phyloP scores from a whole-genome alignment of 2,329 filamentous ascomycete genomes.

The Penicillium brasilianum region DNA sequence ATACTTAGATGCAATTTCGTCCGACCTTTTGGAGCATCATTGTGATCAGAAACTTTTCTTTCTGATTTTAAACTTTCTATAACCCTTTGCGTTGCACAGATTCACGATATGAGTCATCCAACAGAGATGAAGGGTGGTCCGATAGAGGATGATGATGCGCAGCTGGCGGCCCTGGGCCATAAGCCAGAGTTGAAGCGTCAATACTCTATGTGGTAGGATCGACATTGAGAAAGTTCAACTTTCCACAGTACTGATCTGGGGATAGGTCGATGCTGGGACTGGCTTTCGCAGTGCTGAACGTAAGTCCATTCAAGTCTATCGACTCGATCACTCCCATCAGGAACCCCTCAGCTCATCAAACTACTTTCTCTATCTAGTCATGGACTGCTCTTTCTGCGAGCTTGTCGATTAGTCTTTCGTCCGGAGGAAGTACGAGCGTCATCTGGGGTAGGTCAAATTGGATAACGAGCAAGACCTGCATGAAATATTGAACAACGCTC shows the following conservation, averaged over 20 bases:
- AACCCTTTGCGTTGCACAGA: neutral
- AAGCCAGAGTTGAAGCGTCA: constrained; percentile 62
- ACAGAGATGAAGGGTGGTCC: constrained; percentile 23
- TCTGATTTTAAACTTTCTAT: constrained; percentile 4
- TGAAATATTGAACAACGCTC: neutral
- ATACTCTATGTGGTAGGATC: constrained; percentile 56
- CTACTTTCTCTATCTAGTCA: constrained; percentile 41
- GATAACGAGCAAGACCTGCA: neutral
- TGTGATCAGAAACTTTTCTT: neutral
- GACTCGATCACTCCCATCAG: neutral
- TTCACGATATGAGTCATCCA: neutral
- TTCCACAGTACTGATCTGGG: neutral
- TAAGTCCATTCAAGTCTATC: constrained; percentile 11
- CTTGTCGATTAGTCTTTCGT: constrained; percentile 66
- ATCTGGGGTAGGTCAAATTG: constrained; percentile 65
- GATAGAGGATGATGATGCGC: constrained; percentile 30
- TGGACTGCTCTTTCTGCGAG: constrained; percentile 66
- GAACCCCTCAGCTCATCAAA: neutral
- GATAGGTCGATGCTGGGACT: constrained; percentile 61
- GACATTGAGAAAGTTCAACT: neutral
- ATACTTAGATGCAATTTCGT: constrained; percentile 17
- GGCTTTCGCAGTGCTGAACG: constrained; percentile 65
- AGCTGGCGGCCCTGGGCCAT: constrained; percentile 53
- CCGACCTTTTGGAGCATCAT: neutral
- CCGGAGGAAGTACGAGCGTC: constrained; percentile 72